Evolutionary conservation across 805 yeast species (phyloP), one percentile per base, ranked within the genome.

Genomic region (Groenewaldozyma salmanticensis): DNA sequence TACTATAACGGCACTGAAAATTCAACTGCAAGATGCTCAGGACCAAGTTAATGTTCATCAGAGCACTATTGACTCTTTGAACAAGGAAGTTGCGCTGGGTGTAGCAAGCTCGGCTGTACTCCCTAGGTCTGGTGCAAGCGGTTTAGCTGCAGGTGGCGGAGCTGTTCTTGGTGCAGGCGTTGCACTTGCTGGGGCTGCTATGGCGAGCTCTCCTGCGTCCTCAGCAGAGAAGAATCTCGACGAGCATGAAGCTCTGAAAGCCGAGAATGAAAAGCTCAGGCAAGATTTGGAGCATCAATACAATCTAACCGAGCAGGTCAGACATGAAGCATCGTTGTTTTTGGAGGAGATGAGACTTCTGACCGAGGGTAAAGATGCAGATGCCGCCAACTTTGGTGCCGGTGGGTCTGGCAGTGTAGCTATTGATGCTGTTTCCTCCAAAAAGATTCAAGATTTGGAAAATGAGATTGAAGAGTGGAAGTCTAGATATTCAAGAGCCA

Each of bases 281-380:
- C 42, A 36, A 16, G 58, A 57, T 33, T 38, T 51, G 15, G 48
- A 47, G 24, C 47, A 42, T 27, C 53, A 52, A 27, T 49, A 50
- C 32, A 37, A 41, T 35, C 48, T 59, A 5, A 64, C 66, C 0
- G 65, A 62, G 21, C 60, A 58, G 42, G 65, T 65, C 11, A 55
- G 65, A 13, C 38, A 49, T 4, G 68, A 65, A 43, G 66, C 69
- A 1, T 47, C 57, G 5, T 50, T 39, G 19, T 58, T 62, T 36
- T 46, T 65, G 16, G 48, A 44, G 4, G 68, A 66, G 36, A 61
- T 65, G 68, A 53, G 64, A n/a, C 44, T 51, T 1, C 54, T 64
- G 27, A 56, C 67, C 5, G 52, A 52, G 34, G 47, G 45, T 38
- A 54, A 46, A 11, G 42, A 41, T 19, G 37, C 42, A 4, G 20